A percentile compares a stretch with the other conserved stretches of the same genome.
Conservation (phyloP, 306 rosid genomes). For the Medicago arabica region DNA sequence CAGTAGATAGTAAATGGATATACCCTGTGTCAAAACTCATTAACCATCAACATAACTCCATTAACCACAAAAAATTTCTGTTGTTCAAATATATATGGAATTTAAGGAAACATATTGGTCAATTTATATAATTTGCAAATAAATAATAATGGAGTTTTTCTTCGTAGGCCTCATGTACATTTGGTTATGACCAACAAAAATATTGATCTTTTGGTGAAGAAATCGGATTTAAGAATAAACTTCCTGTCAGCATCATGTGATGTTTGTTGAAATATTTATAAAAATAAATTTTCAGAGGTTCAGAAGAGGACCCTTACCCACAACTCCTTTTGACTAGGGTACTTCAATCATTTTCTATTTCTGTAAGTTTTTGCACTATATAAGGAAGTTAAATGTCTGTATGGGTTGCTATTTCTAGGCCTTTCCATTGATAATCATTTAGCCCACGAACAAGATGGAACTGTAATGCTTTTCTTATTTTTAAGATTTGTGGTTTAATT, state of each 20-base stretch:
- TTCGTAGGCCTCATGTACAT: slow-evolving; percentile 8
- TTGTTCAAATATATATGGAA: not conserved
- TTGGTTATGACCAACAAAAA: slow-evolving; percentile 20
- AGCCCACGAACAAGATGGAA: slow-evolving; percentile 11
- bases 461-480: slow-evolving; percentile 25
- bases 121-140: not conserved
- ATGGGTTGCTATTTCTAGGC: slow-evolving; percentile 21
- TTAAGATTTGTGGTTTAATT: slow-evolving; percentile 13
- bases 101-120: slow-evolving; percentile 5
- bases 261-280: slow-evolving; percentile 21
- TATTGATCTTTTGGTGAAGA: slow-evolving; percentile 9
- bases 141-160: slow-evolving; percentile 9
- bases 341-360: slow-evolving; percentile 2
- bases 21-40: not conserved
- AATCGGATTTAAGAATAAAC: slow-evolving; percentile 17
- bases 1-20: not conserved
- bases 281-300: slow-evolving; percentile 11
- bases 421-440: not conserved
- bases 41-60: not conserved
- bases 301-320: not conserved
- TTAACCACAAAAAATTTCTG: not conserved
- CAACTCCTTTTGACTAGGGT: not conserved
- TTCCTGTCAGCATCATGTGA: slow-evolving; percentile 21
- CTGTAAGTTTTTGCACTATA: slow-evolving; percentile 18
- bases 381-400: slow-evolving; percentile 29